Conservation (phyloP, 805 yeast species). For the Groenewaldozyma tartarivorans region DNA sequence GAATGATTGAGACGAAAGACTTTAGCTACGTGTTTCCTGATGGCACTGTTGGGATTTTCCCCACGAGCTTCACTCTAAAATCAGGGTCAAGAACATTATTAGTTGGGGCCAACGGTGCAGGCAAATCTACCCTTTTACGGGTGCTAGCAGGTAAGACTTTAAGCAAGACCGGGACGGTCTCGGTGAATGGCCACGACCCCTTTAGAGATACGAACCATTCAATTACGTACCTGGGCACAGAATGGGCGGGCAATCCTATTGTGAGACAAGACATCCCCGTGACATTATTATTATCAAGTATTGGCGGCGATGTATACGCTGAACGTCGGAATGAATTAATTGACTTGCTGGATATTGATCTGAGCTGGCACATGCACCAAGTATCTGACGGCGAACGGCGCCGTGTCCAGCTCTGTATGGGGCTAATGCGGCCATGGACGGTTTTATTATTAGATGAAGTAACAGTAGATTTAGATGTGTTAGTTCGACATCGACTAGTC, state of each 20-base stretch:
- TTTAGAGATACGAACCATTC: slow-evolving; percentile 45
- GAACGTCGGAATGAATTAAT: slow-evolving; percentile 73
- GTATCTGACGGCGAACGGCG: slow-evolving; percentile 94
- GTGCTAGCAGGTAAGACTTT: slow-evolving; percentile 87
- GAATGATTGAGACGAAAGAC: slow-evolving; percentile 45
- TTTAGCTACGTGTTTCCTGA: slow-evolving; percentile 63
- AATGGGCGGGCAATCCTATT: slow-evolving; percentile 90
- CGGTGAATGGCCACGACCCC: slow-evolving; percentile 80
- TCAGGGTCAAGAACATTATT: slow-evolving; percentile 69
- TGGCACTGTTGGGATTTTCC: slow-evolving; percentile 54
- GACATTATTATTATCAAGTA: slow-evolving; percentile 59
- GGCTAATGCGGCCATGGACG: slow-evolving; percentile 83
- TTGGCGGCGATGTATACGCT: slow-evolving; percentile 69
- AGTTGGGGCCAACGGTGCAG: slow-evolving; percentile 96
- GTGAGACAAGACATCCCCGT: slow-evolving; percentile 91
- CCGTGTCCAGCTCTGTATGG: slow-evolving; percentile 91
- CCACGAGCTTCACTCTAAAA: slow-evolving; percentile 52
- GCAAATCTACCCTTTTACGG: slow-evolving; percentile 80
- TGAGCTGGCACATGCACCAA: slow-evolving; percentile 84
- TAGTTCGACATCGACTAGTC: slow-evolving; percentile 70
- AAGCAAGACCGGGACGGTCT: slow-evolving; percentile 59
- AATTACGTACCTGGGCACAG: slow-evolving; percentile 83
- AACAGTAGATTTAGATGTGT: slow-evolving; percentile 90
- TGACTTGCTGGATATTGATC: slow-evolving; percentile 73
- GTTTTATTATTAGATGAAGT: slow-evolving; percentile 87